These are phyloP conservation scores for Hypoxylon sp. DNA, from an alignment of 2,329 filamentous ascomycete species.

Conservation along the genomic window DNA sequence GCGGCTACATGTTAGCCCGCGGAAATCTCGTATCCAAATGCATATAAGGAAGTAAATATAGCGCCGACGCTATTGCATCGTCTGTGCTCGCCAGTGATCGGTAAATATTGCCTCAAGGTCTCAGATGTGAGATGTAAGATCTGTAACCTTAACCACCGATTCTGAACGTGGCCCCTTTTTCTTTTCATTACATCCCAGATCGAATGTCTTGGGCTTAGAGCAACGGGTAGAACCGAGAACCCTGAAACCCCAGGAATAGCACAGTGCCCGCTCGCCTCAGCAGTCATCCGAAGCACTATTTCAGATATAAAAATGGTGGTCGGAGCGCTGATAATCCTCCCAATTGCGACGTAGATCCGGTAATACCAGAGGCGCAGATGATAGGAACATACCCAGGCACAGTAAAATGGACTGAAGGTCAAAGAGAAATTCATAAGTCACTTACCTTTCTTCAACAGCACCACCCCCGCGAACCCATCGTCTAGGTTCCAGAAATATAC, in stretches of 20 bases:
- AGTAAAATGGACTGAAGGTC: neutral
- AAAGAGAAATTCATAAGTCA: constrained; percentile 39
- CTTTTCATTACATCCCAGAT: constrained; percentile 27
- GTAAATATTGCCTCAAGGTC: constrained; percentile 27
- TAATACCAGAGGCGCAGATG: neutral
- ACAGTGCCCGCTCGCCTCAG: constrained; percentile 18
- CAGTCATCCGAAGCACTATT: constrained; percentile 16
- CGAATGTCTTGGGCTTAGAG: constrained; percentile 30
- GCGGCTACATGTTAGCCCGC: constrained; percentile 33
- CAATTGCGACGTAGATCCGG: neutral
- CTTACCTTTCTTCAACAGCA: constrained; percentile 93
- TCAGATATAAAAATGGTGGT: constrained; percentile 4
- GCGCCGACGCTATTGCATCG: constrained; percentile 26
- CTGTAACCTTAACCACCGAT: constrained; percentile 40
- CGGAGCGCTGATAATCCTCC: neutral
- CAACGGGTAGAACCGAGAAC: constrained; percentile 9
- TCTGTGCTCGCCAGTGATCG: constrained; percentile 26
- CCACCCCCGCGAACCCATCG: constrained; percentile 96
- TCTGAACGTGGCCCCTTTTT: constrained; percentile 6
- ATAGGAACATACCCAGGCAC: neutral
- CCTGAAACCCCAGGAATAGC: constrained; percentile 10
- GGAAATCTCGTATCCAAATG: constrained; percentile 23
- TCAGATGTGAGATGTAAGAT: constrained; percentile 46
- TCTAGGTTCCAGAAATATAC: constrained; percentile 99
- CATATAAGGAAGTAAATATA: constrained; percentile 39